Evolutionary conservation across 2,329 filamentous ascomycete genomes (phyloP).

Genomic region (Anthostomella pinea): DNA sequence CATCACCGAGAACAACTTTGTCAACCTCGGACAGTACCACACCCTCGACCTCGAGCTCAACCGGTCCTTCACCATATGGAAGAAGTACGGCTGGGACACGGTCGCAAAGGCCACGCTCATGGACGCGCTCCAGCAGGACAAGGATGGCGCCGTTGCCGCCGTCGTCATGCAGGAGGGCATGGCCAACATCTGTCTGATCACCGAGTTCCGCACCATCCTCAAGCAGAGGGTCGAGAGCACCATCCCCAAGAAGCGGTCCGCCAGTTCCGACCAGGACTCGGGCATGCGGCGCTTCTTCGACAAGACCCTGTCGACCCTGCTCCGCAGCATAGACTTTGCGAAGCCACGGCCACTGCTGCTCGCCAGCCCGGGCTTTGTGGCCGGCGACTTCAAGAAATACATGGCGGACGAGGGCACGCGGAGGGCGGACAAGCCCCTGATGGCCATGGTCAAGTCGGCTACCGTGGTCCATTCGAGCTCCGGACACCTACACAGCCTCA

Average conservation of each 20-base stretch:
- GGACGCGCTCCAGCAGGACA: slow-evolving; percentile 75
- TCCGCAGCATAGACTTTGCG: slow-evolving; percentile 73
- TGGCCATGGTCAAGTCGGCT: slow-evolving; percentile 57
- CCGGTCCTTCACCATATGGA: slow-evolving; percentile 83
- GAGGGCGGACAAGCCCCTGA: slow-evolving; percentile 65
- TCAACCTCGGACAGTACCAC: slow-evolving; percentile 54
- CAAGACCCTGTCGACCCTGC: slow-evolving; percentile 70
- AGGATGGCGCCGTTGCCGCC: slow-evolving; percentile 79
- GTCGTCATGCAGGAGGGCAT: slow-evolving; percentile 91
- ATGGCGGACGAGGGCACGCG: slow-evolving; percentile 58
- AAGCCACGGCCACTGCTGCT: slow-evolving; percentile 72
- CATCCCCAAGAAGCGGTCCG: slow-evolving; percentile 65
- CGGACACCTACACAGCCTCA: slow-evolving; percentile 81
- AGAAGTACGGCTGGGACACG: slow-evolving; percentile 84
- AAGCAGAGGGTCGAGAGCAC: slow-evolving; percentile 66
- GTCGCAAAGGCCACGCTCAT: slow-evolving; percentile 75
- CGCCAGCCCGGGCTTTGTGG: slow-evolving; percentile 86
- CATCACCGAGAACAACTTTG: slow-evolving; percentile 50
- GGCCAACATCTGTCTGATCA: slow-evolving; percentile 80
- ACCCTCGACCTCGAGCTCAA: slow-evolving; percentile 80
- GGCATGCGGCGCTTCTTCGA: slow-evolving; percentile 76
- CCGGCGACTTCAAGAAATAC: slow-evolving; percentile 75
- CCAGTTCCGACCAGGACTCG: slow-evolving; percentile 64
- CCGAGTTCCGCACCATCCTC: slow-evolving; percentile 73
- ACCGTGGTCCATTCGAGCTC: slow-evolving; percentile 81